Evolutionary conservation across 495 filamentous ascomycete genomes (phyloP), one percentile per base, ranked within the genome.

Genomic region (Talaromyces ruber): DNA sequence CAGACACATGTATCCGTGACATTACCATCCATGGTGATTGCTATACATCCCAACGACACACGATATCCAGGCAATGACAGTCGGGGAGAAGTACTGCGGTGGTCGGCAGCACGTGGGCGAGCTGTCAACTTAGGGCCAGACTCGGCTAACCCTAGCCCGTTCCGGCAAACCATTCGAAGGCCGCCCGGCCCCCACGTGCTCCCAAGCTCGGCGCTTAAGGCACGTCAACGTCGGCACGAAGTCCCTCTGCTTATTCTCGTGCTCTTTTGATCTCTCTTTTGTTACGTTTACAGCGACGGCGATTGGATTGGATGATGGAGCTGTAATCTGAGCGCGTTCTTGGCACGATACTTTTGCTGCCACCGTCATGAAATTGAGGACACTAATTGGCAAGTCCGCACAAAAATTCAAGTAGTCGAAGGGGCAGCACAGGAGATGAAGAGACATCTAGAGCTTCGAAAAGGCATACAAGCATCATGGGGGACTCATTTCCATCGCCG

Each of bases 11-110:
- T 39, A 39, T 39, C 34, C 34, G 4, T 39, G 34, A 3, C 34
- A 39, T 39, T 39, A 14, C 14, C 9, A 39, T 39, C 16, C 34
- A 39, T 39, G 34, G 14, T 16, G 5, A 39, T 39, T 16, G 34
- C 14, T 16, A 9, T 39, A 39, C 12, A 34, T 12, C 12, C 11
- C 12, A 34, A 8, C 34, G n/a, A 39, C 5, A 39, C 34, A 16
- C 4, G 34, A 39, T 39, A 34, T 34, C n/a, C n/a, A 1, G 11
- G 30, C 30, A 34, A 34, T 34, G 1, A 12, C 56, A 59, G 57
- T 65, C 65, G 67, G 61, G 62, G 65, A 61, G 64, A 68, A 68
- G 67, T 68, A 61, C 67, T 64, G 32, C 24, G 39, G 32, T 56
- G 21, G 22, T 45, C 11, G 24, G 28, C 2, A 22, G 43, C 43